These are phyloP conservation scores for Nothopassalora personata DNA, from an alignment of 2,329 filamentous ascomycete species.

Conservation along the genomic window DNA sequence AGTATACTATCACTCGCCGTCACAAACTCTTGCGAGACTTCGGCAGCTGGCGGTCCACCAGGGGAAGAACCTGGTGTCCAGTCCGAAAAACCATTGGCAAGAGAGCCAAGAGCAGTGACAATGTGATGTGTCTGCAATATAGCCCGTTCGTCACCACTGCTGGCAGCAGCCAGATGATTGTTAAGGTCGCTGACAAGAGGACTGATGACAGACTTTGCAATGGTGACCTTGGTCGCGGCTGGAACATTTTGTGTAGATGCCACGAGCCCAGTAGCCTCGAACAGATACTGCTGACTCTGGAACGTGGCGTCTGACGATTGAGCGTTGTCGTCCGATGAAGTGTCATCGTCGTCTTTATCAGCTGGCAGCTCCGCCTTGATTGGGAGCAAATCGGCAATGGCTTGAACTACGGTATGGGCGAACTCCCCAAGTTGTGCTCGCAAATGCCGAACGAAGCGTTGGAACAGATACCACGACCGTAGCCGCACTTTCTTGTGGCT, in stretches of 20 bases:
- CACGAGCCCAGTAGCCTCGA: conserved; percentile 90
- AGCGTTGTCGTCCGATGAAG: conserved; percentile 90
- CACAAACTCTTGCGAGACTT: conserved; percentile 77
- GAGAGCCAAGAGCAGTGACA: conserved; percentile 88
- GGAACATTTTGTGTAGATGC: conserved; percentile 75
- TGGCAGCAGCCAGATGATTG: conserved; percentile 67
- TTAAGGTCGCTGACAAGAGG: conserved; percentile 90
- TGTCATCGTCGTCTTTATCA: conserved; percentile 77
- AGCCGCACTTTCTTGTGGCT: conserved; percentile 79
- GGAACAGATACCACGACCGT: conserved; percentile 95
- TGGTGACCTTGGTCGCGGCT: conserved; percentile 77
- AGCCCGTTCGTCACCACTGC: conserved; percentile 74
- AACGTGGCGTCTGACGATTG: conserved; percentile 88
- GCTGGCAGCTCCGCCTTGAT: conserved; percentile 86
- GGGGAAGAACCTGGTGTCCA: conserved; percentile 62
- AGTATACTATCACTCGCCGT: conserved; percentile 85
- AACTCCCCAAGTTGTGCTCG: conserved; percentile 79
- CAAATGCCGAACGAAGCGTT: conserved; percentile 84
- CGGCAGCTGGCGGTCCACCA: conserved; percentile 52
- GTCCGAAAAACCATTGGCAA: conserved; percentile 89
- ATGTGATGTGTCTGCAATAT: conserved; percentile 90
- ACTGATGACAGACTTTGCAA: conserved; percentile 79
- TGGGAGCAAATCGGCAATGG: conserved; percentile 77
- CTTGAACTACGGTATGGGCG: conserved; percentile 84
- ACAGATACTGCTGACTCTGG: conserved; percentile 84